Evolutionary conservation across 176 grass and related monocot genomes (phyloP), one percentile per base, ranked within the genome.

Genomic region (Bolboschoenus planiculmis): DNA sequence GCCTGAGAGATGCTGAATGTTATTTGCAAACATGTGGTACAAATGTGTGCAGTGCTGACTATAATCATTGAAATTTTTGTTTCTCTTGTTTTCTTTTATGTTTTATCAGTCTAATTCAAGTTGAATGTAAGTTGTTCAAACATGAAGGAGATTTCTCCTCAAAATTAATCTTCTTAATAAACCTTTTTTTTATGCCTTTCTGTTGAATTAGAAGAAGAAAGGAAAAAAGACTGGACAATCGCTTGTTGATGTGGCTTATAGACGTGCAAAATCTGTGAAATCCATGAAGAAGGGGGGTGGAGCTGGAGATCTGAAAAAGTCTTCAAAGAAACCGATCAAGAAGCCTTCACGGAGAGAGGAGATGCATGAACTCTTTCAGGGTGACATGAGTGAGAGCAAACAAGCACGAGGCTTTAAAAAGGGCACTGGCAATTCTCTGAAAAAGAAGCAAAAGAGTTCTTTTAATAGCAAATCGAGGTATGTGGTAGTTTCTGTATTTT

Each of bases 381-480:
- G 78, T 91, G 96, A 98, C 74, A 98, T 93, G 92, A 91, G 84
- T 59, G 92, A 98, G 82, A 90, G 84, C 59, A 98, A 95, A 80
- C 90, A 93, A 76, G 90, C 85, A 18, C 87, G 73, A 13, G 16
- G 81, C 55, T 81, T 84, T 16, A 95, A 91, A 83, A 91, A 88
- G 87, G 89, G 66, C 44, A 84, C 66, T 21, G 78, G 23, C 26
- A 46, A 66, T 82, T 83, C 84, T 26, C 37, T 43, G 35, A 72
- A 30, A 14, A 91, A 78, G 66, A 94, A 93, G 86, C 80, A 88
- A 1, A 98, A 95, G 56, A 95, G 88, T 80, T 87, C 92, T n/a
- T 98, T 98, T 30, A 97, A 95, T 86, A 98, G 96, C 86, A 91
- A 98, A 86, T 84, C 90, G 34, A 98, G 96, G 95, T 97, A 94